Conservation (phyloP, 1,284 basidiomycete species). For the Pulveroboletus sp. region DNA sequence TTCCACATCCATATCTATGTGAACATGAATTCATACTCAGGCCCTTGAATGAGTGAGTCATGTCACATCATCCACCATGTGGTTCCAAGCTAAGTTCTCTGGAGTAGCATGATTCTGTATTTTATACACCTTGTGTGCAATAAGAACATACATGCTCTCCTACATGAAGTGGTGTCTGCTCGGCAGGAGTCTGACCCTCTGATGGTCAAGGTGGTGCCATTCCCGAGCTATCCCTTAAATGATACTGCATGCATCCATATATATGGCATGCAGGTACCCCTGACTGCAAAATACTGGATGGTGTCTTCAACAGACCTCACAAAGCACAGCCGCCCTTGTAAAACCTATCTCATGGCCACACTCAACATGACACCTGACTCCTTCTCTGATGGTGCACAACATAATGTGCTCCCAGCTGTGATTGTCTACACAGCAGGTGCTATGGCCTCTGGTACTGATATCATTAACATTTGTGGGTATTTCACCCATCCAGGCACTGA, state of each 20-base stretch:
- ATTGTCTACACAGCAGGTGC: constrained; percentile 47
- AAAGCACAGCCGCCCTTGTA: constrained; percentile 19
- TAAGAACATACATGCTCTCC: constrained; percentile 45
- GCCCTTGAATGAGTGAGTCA: constrained; percentile 79
- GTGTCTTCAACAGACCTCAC: constrained; percentile 20
- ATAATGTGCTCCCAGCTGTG: constrained; percentile 49
- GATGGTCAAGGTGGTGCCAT: constrained; percentile 67
- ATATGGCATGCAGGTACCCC: constrained; percentile 33
- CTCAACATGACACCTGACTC: constrained; percentile 96
- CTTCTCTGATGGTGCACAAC: constrained; percentile 85
- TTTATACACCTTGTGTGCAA: constrained; percentile 59
- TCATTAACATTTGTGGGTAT: constrained; percentile 93
- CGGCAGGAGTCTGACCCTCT: constrained; percentile 35
- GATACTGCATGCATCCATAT: constrained; percentile 3
- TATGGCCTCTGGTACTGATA: constrained; percentile 58
- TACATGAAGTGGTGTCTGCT: constrained; percentile 38
- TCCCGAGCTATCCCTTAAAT: constrained; percentile 48
- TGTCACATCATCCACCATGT: not conserved
- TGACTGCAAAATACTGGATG: constrained; percentile 51
- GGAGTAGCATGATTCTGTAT: constrained; percentile 67
- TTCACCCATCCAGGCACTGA: constrained; percentile 82
- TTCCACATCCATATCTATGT: constrained; percentile 73
- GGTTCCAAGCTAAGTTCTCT: not conserved
- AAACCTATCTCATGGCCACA: constrained; percentile 88
- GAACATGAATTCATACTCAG: constrained; percentile 94